These are phyloP conservation scores for Penicillium dipodomyicola DNA, from an alignment of 495 filamentous ascomycete genomes.

Conservation along the genomic window DNA sequence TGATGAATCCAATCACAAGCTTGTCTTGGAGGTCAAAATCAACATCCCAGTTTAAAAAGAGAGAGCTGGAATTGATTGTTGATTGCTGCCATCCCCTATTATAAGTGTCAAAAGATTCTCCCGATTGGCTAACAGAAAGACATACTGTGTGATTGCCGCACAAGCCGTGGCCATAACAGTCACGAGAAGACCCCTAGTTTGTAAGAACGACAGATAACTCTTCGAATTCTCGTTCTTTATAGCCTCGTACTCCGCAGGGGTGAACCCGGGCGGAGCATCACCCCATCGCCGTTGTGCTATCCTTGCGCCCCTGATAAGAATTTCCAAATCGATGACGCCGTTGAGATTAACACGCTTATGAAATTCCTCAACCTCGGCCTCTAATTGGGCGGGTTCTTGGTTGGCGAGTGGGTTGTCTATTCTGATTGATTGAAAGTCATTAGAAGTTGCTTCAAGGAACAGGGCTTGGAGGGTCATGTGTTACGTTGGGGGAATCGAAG, in stretches of 20 bases:
- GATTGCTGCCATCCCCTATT: conserved; percentile 63
- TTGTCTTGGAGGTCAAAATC: conserved; percentile 33
- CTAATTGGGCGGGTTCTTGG: background rate
- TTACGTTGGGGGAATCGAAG: background rate
- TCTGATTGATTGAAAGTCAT: background rate
- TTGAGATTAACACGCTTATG: conserved; percentile 3
- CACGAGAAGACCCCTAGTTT: conserved; percentile 24
- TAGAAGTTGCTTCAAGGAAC: background rate
- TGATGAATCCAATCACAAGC: conserved; percentile 41
- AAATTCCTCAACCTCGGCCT: conserved; percentile 14
- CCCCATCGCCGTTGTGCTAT: conserved; percentile 6
- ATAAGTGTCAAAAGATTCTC: background rate
- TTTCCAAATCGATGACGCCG: conserved; percentile 10
- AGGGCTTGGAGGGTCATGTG: background rate
- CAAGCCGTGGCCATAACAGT: conserved; percentile 29
- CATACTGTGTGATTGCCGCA: conserved; percentile 32
- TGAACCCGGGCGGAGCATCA: background rate
- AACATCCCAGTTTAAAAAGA: conserved; percentile 50
- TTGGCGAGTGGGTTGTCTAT: background rate
- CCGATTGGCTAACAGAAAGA: background rate
- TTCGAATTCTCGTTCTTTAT: background rate
- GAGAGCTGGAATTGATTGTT: conserved; percentile 64
- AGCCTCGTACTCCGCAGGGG: background rate
- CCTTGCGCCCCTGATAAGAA: conserved; percentile 18
- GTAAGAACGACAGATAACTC: conserved; percentile 9